These are phyloP conservation scores for Colletotrichum godetiae DNA, from an alignment of 2,329 filamentous ascomycete species.

Conservation along the genomic window DNA sequence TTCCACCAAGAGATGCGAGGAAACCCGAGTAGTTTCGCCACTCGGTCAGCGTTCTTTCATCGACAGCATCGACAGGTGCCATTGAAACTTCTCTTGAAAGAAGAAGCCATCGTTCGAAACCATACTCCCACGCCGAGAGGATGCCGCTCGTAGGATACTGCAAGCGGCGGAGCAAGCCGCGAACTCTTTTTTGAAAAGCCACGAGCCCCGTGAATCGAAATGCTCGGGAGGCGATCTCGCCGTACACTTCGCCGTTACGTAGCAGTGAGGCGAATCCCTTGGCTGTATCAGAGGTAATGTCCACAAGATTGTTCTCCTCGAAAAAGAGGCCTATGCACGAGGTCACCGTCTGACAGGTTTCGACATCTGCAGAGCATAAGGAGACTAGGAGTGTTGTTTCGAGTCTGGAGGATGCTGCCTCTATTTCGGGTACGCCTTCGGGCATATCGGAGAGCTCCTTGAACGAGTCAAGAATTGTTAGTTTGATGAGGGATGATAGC, in stretches of 20 bases:
- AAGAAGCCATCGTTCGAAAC: constrained; percentile 73
- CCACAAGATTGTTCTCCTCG: constrained; percentile 69
- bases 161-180: constrained; percentile 69
- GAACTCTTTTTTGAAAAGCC: constrained; percentile 75
- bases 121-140: constrained; percentile 73
- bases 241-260: constrained; percentile 70
- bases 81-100: constrained; percentile 72
- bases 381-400: constrained; percentile 73
- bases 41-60: constrained; percentile 68
- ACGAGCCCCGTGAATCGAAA: constrained; percentile 77
- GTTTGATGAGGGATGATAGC: background rate
- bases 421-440: constrained; percentile 66
- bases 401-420: constrained; percentile 63
- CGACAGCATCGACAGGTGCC: constrained; percentile 60
- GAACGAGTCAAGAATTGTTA: background rate
- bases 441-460: constrained; percentile 67
- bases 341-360: constrained; percentile 73
- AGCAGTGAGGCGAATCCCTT: constrained; percentile 65
- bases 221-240: constrained; percentile 70
- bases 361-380: constrained; percentile 73
- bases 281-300: constrained; percentile 59
- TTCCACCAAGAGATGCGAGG: constrained; percentile 73
- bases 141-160: constrained; percentile 74
- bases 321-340: constrained; percentile 70
- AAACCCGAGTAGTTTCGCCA: constrained; percentile 79